These are phyloP conservation scores for Globisporangium spinosum DNA, from an alignment of 352 stramenopile genomes.

Conservation along the genomic window DNA sequence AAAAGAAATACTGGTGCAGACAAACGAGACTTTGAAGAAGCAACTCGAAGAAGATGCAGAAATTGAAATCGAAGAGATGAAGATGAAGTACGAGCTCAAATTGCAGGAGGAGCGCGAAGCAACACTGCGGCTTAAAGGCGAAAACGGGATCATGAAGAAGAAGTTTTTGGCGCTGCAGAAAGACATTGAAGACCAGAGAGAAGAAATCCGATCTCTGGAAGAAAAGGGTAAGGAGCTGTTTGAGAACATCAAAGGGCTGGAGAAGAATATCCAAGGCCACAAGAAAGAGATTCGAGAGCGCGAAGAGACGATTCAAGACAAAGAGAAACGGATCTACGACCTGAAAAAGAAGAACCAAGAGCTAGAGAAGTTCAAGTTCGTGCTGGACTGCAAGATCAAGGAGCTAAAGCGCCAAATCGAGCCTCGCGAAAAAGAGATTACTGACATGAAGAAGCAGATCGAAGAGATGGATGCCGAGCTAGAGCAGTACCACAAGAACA, in stretches of 20 bases:
- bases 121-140: conserved; percentile 91
- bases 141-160: conserved; percentile 97
- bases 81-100: conserved; percentile 90
- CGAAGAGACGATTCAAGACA: conserved; percentile 94
- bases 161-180: conserved; percentile 93
- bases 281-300: conserved; percentile 92
- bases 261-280: conserved; percentile 92
- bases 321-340: conserved; percentile 96
- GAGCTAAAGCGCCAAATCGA: conserved; percentile 96
- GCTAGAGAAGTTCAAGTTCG: conserved; percentile 97
- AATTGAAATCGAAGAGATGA: conserved; percentile 91
- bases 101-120: conserved; percentile 87
- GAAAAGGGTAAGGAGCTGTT: conserved; percentile 92
- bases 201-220: conserved; percentile 90
- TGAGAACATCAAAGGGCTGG: conserved; percentile 89
- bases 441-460: conserved; percentile 93
- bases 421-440: conserved; percentile 92
- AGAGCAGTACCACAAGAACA: conserved; percentile 95
- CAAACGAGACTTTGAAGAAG: conserved; percentile 88
- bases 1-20: conserved; percentile 73
- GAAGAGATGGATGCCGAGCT: conserved; percentile 94
- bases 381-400: conserved; percentile 97
- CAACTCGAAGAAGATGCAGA: conserved; percentile 94
- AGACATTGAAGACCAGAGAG: conserved; percentile 94
- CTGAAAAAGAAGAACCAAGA: conserved; percentile 98